Conservation (phyloP, 2,329 filamentous ascomycete species). For the Cordyceps cateniannulata region DNA sequence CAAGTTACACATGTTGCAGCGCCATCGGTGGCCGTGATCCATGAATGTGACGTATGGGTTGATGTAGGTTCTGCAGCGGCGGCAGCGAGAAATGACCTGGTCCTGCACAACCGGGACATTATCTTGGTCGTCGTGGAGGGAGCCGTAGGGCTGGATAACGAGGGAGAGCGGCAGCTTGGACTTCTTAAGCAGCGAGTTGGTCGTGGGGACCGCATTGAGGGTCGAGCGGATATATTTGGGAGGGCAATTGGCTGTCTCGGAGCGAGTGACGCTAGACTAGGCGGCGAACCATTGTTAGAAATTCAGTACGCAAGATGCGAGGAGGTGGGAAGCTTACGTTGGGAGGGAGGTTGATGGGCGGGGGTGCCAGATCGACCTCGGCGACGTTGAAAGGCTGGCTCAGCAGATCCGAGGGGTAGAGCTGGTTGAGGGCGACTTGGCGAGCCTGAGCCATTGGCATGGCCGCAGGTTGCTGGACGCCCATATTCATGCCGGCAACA, state of each 20-base stretch:
- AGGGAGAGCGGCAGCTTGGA: constrained; percentile 92
- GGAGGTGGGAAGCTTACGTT: constrained; percentile 59
- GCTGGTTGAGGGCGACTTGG: constrained; percentile 65
- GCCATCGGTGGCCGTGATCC: constrained; percentile 95
- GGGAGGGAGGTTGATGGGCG: constrained; percentile 81
- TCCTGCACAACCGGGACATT: constrained; percentile 87
- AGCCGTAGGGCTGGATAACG: constrained; percentile 90
- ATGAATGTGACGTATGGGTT: constrained; percentile 96
- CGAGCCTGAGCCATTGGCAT: constrained; percentile 40
- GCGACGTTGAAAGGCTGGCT: constrained; percentile 90
- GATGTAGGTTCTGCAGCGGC: constrained; percentile 94
- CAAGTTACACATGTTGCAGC: constrained; percentile 99
- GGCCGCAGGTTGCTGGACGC: constrained; percentile 38
- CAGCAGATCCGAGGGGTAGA: constrained; percentile 86
- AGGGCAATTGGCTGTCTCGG: constrained; percentile 83
- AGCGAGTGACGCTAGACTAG: constrained; percentile 84
- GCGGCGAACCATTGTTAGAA: constrained; percentile 31
- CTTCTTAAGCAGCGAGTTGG: constrained; percentile 89
- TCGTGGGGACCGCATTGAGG: constrained; percentile 88
- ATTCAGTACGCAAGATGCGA: not conserved
- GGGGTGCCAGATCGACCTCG: constrained; percentile 86
- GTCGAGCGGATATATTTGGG: constrained; percentile 94
- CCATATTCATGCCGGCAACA: constrained; percentile 81
- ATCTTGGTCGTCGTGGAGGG: constrained; percentile 89
- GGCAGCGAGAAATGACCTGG: constrained; percentile 93